Evolutionary conservation across 2,329 filamentous ascomycete genomes (phyloP).

Genomic region (Colletotrichum euphorbiae): DNA sequence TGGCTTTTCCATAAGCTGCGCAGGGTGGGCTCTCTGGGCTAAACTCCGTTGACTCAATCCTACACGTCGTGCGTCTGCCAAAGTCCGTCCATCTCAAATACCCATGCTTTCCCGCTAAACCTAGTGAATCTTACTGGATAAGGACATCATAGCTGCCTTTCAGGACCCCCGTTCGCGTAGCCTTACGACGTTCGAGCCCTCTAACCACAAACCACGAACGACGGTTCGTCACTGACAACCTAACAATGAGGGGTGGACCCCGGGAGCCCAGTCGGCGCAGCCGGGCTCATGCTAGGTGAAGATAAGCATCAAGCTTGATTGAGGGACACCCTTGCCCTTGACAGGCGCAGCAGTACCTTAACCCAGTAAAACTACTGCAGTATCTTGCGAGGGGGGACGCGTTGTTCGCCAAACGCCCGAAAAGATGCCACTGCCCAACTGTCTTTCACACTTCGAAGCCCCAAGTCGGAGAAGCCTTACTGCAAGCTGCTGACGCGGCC

Average conservation of each 20-base stretch:
- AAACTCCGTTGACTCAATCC: slow-evolving; percentile 35
- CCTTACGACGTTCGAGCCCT: slow-evolving; percentile 26
- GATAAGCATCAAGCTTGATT: slow-evolving; percentile 36
- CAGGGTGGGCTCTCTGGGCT: slow-evolving; percentile 22
- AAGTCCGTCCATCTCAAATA: slow-evolving; percentile 3
- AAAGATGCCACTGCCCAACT: slow-evolving; percentile 9
- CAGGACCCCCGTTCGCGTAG: slow-evolving; percentile 26
- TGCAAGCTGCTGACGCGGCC: slow-evolving; percentile 36
- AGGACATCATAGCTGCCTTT: slow-evolving; percentile 1
- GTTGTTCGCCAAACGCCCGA: slow-evolving; percentile 14
- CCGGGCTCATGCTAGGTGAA: slow-evolving; percentile 27
- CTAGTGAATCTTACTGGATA: slow-evolving; percentile 8
- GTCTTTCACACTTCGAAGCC: background rate
- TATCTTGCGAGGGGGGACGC: slow-evolving; percentile 2
- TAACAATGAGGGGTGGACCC: background rate
- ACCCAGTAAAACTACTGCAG: slow-evolving; percentile 15
- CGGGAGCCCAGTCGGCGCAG: slow-evolving; percentile 23
- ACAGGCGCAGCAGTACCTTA: slow-evolving; percentile 18
- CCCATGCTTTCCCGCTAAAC: slow-evolving; percentile 13
- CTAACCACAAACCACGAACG: slow-evolving; percentile 13
- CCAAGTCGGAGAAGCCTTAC: slow-evolving; percentile 22
- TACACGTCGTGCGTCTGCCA: background rate
- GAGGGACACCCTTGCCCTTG: slow-evolving; percentile 14
- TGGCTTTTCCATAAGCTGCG: slow-evolving; percentile 27
- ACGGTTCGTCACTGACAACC: slow-evolving; percentile 20